Percentiles rank a stretch among this genome's conserved stretches.
These are phyloP conservation scores for Eucalyptus erythrocorys DNA, from an alignment of 345 rosid genomes.

Conservation along the genomic window DNA sequence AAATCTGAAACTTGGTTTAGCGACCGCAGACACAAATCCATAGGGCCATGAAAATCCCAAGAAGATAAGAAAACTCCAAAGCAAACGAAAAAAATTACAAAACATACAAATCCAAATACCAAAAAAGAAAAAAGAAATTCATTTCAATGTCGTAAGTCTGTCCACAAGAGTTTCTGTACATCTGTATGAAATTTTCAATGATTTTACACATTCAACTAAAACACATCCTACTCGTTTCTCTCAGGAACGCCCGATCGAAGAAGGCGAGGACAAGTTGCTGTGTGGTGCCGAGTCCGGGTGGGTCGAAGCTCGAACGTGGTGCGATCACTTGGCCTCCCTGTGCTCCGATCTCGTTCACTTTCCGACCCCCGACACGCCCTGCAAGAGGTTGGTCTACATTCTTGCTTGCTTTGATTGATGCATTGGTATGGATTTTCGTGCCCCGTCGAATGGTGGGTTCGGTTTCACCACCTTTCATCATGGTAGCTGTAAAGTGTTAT, in stretches of 20 bases:
- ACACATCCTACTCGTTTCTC: too few relatives aligned
- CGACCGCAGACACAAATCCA: too few relatives aligned
- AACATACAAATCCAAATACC: too few relatives aligned
- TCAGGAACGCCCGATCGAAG: slow-evolving; percentile 18
- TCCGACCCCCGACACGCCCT: slow-evolving; percentile 61
- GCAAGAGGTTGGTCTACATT: slow-evolving; percentile 32
- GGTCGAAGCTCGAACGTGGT: slow-evolving; percentile 76
- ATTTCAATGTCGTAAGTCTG: too few relatives aligned
- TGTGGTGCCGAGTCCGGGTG: slow-evolving; percentile 75
- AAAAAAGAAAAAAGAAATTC: too few relatives aligned
- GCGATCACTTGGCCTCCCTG: slow-evolving; percentile 60
- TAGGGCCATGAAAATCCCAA: too few relatives aligned
- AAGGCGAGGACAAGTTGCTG: slow-evolving; percentile 24
- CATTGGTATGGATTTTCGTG: neutral
- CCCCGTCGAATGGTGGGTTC: neutral
- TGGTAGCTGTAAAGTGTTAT: neutral
- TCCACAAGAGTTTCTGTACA: too few relatives aligned
- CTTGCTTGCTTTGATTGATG: neutral
- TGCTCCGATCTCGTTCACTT: slow-evolving; percentile 52
- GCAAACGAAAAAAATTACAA: too few relatives aligned
- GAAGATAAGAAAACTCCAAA: too few relatives aligned
- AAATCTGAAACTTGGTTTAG: too few relatives aligned
- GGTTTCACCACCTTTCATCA: neutral
- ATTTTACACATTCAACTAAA: too few relatives aligned
- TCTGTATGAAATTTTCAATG: too few relatives aligned